Evolutionary conservation across 805 yeast species (phyloP).

Genomic region (Ogataea salicorniae): DNA sequence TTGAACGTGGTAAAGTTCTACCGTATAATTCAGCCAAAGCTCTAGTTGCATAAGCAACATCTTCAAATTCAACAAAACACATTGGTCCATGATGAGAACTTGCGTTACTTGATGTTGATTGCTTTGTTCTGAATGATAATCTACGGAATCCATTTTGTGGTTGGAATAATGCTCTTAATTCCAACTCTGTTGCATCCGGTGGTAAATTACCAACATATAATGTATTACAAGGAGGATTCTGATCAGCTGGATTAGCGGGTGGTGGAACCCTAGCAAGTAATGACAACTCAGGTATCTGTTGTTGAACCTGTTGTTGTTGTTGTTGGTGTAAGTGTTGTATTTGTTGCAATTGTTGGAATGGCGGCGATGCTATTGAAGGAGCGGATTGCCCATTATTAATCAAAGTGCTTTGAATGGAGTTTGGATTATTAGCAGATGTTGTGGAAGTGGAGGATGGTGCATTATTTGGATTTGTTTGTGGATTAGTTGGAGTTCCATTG

Average conservation of each 20-base stretch:
- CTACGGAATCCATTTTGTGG: constrained; percentile 91
- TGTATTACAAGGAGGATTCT: constrained; percentile 97
- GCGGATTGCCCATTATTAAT: constrained; percentile 13
- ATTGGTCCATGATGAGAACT: constrained; percentile 82
- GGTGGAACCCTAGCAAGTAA: constrained; percentile 77
- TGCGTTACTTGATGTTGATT: constrained; percentile 21
- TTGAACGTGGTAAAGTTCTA: constrained; percentile 77
- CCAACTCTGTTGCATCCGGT: constrained; percentile 93
- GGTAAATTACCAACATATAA: constrained; percentile 95
- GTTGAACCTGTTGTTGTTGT: constrained; percentile 17
- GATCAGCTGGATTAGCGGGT: constrained; percentile 97
- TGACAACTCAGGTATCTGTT: constrained; percentile 53
- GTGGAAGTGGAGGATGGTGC: constrained; percentile 7
- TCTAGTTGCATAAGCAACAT: constrained; percentile 86
- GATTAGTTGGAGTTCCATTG: constrained; percentile 22
- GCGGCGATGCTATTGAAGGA: constrained; percentile 20
- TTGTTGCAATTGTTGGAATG: constrained; percentile 18
- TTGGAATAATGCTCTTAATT: constrained; percentile 78
- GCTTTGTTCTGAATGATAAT: constrained; percentile 82
- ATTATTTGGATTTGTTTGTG: constrained; percentile 5
- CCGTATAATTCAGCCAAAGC: constrained; percentile 95
- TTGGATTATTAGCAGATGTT: not conserved
- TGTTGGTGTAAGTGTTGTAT: constrained; percentile 17
- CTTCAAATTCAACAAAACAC: constrained; percentile 99
- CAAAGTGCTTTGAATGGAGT: constrained; percentile 6